A percentile compares a stretch with the other conserved stretches of the same genome.
phyloP scores from a whole-genome alignment of 257 asterid species.

The Cynanchum wilfordii region DNA sequence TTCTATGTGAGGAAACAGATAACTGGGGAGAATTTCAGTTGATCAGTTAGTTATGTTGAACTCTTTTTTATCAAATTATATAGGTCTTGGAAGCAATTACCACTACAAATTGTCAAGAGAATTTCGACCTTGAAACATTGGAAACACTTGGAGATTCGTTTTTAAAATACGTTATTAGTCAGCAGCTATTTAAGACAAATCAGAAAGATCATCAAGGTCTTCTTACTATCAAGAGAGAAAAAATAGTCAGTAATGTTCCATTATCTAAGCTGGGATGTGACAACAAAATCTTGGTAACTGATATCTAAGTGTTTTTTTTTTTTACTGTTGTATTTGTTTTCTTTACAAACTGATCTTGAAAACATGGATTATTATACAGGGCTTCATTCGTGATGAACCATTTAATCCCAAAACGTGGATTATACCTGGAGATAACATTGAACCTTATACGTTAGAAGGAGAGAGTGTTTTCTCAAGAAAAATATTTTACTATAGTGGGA shows the following conservation, averaged over 20 bases:
- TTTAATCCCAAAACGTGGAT: constrained; percentile 65
- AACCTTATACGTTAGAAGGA: constrained; percentile 21
- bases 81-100: constrained; percentile 92
- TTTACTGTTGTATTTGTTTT: background rate
- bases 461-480: constrained; percentile 26
- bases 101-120: constrained; percentile 66
- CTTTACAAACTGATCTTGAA: background rate
- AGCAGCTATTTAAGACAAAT: constrained; percentile 51
- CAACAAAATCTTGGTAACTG: constrained; percentile 54
- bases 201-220: constrained; percentile 70
- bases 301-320: too few relatives aligned
- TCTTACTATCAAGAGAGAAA: constrained; percentile 47
- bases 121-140: constrained; percentile 63
- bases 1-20: too few relatives aligned
- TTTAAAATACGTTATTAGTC: constrained; percentile 65
- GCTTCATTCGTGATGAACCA: constrained; percentile 66
- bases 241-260: constrained; percentile 45
- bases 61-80: constrained; percentile 8
- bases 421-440: constrained; percentile 49
- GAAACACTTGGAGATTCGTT: constrained; percentile 90
- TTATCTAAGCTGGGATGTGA: constrained; percentile 69
- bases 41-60: background rate
- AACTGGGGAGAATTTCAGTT: background rate
- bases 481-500: constrained; percentile 28
- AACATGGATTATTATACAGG: constrained; percentile 33